Conservation (phyloP, 345 rosid species). For the Clarkia xantiana region DNA sequence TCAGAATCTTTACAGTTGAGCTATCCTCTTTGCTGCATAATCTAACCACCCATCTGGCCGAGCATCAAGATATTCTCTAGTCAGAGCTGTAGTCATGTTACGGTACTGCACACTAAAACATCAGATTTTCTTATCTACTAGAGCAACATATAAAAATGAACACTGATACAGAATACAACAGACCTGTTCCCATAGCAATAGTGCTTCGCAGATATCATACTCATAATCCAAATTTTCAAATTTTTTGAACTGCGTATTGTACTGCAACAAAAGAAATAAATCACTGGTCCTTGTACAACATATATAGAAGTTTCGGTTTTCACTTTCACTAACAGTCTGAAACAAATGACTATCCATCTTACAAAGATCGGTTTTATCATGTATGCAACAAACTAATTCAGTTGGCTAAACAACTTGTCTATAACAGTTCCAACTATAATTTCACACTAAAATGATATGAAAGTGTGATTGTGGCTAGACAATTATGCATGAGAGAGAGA, state of each 20-base stretch:
- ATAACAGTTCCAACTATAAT: too few species aligned
- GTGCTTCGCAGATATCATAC: slow-evolving; percentile 77
- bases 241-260: slow-evolving; percentile 68
- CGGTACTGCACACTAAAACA: slow-evolving; percentile 53
- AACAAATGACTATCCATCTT: too few species aligned
- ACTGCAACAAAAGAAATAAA: slow-evolving; percentile 28
- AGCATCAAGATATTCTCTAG: slow-evolving; percentile 83
- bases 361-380: too few species aligned
- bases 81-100: slow-evolving; percentile 90
- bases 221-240: slow-evolving; percentile 83
- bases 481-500: too few species aligned
- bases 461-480: too few species aligned
- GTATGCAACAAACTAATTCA: too few species aligned
- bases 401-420: too few species aligned
- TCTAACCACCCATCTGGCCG: slow-evolving; percentile 94
- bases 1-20: slow-evolving; percentile 54
- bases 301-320: too few species aligned
- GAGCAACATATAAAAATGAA: slow-evolving; percentile 3
- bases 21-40: slow-evolving; percentile 86
- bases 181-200: slow-evolving; percentile 97
- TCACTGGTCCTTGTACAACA: too few species aligned
- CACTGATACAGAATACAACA: slow-evolving; percentile 6
- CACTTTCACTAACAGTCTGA: too few species aligned
- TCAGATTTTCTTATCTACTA: slow-evolving; percentile 12
- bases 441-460: too few species aligned